These are phyloP conservation scores for Rhodotorula toruloides DNA, from an alignment of 768 basidiomycete species.

Conservation along the genomic window DNA sequence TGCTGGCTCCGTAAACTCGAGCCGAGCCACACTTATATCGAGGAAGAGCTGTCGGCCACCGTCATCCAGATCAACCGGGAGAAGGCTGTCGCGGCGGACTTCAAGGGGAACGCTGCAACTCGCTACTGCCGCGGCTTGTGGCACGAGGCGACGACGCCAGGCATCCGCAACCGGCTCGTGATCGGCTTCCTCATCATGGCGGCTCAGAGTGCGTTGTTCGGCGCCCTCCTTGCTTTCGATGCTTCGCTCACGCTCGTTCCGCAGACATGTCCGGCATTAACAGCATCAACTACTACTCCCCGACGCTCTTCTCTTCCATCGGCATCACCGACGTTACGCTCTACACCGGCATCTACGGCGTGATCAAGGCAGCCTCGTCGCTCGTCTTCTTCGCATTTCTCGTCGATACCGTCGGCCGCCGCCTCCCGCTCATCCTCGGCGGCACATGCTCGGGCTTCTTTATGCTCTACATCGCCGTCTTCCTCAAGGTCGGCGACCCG, in stretches of 20 bases:
- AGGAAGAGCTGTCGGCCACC: slow-evolving; percentile 17
- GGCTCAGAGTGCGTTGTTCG: no score
- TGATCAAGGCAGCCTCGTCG: slow-evolving; percentile 47
- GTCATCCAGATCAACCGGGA: slow-evolving; percentile 25
- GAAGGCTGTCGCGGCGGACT: slow-evolving; percentile 3
- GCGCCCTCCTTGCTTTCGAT: no score
- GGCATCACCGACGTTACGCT: slow-evolving; percentile 50
- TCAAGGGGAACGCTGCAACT: background rate
- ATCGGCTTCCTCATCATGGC: slow-evolving; percentile 41
- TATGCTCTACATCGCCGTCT: slow-evolving; percentile 49
- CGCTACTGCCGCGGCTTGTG: slow-evolving; percentile 18
- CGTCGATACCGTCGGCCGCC: slow-evolving; percentile 51
- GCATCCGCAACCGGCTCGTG: slow-evolving; percentile 45
- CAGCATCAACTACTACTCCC: slow-evolving; percentile 49
- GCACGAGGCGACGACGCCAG: slow-evolving; percentile 10
- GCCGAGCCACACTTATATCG: slow-evolving; percentile 15
- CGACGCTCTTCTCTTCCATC: slow-evolving; percentile 52
- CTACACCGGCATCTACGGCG: slow-evolving; percentile 54
- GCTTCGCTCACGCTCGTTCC: background rate
- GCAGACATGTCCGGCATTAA: slow-evolving; percentile 50
- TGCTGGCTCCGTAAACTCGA: slow-evolving; percentile 43
- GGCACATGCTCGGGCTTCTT: slow-evolving; percentile 49
- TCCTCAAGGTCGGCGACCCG: slow-evolving; percentile 45
- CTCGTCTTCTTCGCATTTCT: slow-evolving; percentile 51
- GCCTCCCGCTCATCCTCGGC: slow-evolving; percentile 50